phyloP scores from a whole-genome alignment of 176 grass and related monocot genomes.

The Themeda triandra region DNA sequence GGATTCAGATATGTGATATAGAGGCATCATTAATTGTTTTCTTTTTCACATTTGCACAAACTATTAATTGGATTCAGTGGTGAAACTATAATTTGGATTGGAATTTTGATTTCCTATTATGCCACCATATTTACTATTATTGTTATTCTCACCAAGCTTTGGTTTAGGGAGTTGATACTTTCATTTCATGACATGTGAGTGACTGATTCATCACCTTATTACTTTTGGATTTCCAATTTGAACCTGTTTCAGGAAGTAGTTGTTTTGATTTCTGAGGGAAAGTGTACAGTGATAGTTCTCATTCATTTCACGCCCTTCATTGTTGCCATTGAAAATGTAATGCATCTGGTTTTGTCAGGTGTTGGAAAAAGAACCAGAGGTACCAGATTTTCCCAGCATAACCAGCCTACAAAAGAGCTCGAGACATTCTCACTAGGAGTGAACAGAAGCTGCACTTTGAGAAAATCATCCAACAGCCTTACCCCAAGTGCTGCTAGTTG shows the following conservation, averaged over 20 bases:
- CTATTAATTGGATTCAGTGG: too few relatives aligned
- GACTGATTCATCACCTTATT: not conserved
- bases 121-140: not conserved
- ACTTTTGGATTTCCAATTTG: not conserved
- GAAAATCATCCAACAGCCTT: constrained; percentile 20
- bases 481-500: constrained; percentile 28
- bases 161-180: not conserved
- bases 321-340: not conserved
- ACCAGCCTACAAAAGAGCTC: constrained; percentile 25
- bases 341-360: constrained; percentile 42
- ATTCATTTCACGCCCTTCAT: not conserved
- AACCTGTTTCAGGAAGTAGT: not conserved
- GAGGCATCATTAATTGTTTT: not conserved
- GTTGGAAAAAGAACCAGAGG: constrained; percentile 53
- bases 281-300: not conserved
- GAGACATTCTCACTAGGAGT: constrained; percentile 36
- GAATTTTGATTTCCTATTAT: not conserved
- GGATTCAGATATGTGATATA: not conserved
- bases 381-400: constrained; percentile 28
- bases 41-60: not conserved
- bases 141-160: not conserved
- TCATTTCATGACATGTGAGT: not conserved
- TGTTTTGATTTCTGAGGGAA: not conserved
- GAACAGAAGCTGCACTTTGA: constrained; percentile 28
- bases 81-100: not conserved